Evolutionary conservation across 495 filamentous ascomycete genomes (phyloP), one percentile per base, ranked within the genome.

Genomic region (Penicillium atrosanguineum): DNA sequence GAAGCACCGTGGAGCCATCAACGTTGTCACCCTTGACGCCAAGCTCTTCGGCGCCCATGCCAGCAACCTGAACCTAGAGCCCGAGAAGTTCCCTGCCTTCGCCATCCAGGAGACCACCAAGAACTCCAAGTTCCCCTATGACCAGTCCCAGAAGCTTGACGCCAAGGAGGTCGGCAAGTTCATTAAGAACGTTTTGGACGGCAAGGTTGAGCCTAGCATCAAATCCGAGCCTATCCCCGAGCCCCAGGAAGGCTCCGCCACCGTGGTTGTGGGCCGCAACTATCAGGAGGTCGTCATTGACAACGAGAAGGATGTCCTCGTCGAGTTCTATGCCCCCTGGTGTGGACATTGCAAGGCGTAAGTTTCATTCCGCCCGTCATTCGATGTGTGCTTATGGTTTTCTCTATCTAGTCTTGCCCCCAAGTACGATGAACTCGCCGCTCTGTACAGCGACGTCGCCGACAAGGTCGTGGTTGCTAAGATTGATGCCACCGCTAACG

Each of bases 271-370:
- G 46, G 94, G 94, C 67, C 86, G 95, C 72, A 94, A 83, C 74
- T 99, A 97, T 81, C 82, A 97, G 49, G 86, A 95, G 9, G 70
- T 97, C 46, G 93, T 99, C 65, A 81, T 97, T 29, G 85, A 99
- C 62, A 87, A 96, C 68, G 80, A 88, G 57, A 96, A 97, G 84
- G 94, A 99, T 74, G 94, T 99, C 52, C 84, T 99, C 47, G 74
- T 99, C 50, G 94, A 99, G 77, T 99, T 95, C 77, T 99, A 99
- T 75, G 94, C 94, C 29, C 95, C 95, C 42, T 97, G 94, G 95
- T 99, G 95, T 69, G 94, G 94, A 65, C 94, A 98, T 83, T 98
- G 94, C 90, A 98, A 98, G 81, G 85, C 91, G 74, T 83, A 74
- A 67, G 76, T 73, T 41, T 36, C 8, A 11, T 12, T 28, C 44